These are phyloP conservation scores for Suillus spraguei DNA, from an alignment of 768 basidiomycete genomes.

Conservation along the genomic window DNA sequence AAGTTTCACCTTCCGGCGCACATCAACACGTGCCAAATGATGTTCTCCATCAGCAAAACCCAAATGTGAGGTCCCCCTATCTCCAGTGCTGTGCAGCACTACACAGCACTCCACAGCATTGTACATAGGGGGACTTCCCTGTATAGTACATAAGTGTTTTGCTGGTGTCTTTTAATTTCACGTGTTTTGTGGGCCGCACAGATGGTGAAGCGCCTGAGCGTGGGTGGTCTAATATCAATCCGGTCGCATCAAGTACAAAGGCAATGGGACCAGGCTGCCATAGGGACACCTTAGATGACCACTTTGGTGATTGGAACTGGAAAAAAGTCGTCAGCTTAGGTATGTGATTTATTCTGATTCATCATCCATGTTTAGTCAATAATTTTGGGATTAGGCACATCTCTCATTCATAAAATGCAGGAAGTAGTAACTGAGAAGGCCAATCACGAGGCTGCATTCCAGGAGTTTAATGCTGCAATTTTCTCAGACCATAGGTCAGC, in stretches of 20 bases:
- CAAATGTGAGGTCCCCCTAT: too few relatives aligned
- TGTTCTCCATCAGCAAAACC: too few relatives aligned
- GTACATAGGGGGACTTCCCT: too few relatives aligned
- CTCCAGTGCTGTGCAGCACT: too few relatives aligned
- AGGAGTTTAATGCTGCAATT: not conserved
- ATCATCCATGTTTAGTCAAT: not conserved
- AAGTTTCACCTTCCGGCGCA: constrained; percentile 41
- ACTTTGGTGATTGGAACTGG: constrained; percentile 37
- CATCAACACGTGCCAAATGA: constrained; percentile 23
- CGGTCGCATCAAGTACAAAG: constrained; percentile 29
- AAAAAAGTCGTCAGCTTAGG: constrained; percentile 31
- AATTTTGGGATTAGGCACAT: not conserved
- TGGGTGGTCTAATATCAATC: constrained; percentile 36
- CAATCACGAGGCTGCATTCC: constrained; percentile 9
- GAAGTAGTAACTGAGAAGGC: constrained; percentile 3
- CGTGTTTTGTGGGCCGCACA: constrained; percentile 29
- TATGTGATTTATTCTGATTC: constrained; percentile 14
- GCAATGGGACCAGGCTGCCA: constrained; percentile 38
- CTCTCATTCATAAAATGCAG: constrained; percentile 3
- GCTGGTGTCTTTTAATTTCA: too few relatives aligned
- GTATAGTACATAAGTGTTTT: too few relatives aligned
- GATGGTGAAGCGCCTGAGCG: constrained; percentile 41
- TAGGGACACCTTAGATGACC: constrained; percentile 38
- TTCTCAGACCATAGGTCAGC: not conserved
- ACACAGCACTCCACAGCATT: too few relatives aligned